Conservation (phyloP, 2,329 filamentous ascomycete genomes). For the Phialocephala sp. region DNA sequence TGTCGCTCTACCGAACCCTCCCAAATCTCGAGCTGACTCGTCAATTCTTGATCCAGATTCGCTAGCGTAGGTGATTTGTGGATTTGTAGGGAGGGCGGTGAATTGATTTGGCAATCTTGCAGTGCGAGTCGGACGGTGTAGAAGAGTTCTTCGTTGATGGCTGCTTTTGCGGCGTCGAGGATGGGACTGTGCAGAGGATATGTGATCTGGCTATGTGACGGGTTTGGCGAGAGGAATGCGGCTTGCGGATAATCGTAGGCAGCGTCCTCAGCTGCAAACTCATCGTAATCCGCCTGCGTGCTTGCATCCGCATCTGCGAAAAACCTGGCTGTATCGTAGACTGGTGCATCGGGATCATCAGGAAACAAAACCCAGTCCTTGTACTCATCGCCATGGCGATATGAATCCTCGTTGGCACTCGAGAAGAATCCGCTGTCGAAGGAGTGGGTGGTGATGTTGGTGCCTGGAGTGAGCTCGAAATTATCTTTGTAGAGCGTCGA, state of each 20-base stretch:
- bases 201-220: conserved; percentile 5
- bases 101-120: neutral
- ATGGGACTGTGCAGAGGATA: neutral
- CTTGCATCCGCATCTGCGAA: conserved; percentile 23
- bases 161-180: neutral
- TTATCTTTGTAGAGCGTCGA: conserved; percentile 3
- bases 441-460: neutral
- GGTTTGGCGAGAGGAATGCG: neutral
- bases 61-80: neutral
- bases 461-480: conserved; percentile 10
- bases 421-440: conserved; percentile 27
- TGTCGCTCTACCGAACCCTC: neutral
- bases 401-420: conserved; percentile 4
- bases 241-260: neutral
- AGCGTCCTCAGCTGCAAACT: neutral
- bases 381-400: conserved; percentile 16
- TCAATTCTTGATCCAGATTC: neutral
- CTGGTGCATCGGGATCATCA: conserved; percentile 9
- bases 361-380: conserved; percentile 29
- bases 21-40: neutral
- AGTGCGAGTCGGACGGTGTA: neutral
- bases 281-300: neutral
- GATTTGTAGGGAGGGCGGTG: neutral
- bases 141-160: neutral
- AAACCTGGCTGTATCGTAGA: conserved; percentile 14